Conservation (phyloP, 495 filamentous ascomycete species). For the Penicillium ochrochloron region DNA sequence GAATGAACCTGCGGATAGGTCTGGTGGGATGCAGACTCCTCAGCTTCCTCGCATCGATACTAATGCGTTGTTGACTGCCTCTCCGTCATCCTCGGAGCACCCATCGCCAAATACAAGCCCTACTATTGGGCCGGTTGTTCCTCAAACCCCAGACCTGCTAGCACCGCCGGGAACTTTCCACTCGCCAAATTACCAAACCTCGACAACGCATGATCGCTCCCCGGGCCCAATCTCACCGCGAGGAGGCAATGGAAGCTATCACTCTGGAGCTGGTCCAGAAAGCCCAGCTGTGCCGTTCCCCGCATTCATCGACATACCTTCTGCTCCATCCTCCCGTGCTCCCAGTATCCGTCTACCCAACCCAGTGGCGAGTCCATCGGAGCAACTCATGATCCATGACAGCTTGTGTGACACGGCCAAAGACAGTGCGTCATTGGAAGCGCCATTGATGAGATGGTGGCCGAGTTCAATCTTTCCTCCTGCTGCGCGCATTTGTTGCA, state of each 20-base stretch:
- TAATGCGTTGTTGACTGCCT: constrained; percentile 28
- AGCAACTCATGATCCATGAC: constrained; percentile 43
- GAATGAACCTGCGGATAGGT: constrained; percentile 19
- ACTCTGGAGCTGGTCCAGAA: constrained; percentile 18
- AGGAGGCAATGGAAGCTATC: constrained; percentile 25
- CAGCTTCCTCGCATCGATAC: constrained; percentile 30
- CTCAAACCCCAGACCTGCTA: constrained; percentile 38
- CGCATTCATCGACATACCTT: constrained; percentile 51
- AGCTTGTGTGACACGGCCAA: constrained; percentile 24
- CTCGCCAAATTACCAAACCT: constrained; percentile 41
- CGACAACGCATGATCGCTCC: constrained; percentile 30
- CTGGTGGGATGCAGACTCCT: constrained; percentile 13
- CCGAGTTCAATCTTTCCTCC: constrained; percentile 71
- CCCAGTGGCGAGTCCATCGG: constrained; percentile 53
- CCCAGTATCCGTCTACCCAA: constrained; percentile 59
- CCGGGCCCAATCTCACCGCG: constrained; percentile 41
- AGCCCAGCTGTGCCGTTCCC: constrained; percentile 55
- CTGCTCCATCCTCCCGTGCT: constrained; percentile 49
- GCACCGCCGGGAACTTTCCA: constrained; percentile 44
- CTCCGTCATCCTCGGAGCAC: constrained; percentile 45
- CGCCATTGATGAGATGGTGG: constrained; percentile 64
- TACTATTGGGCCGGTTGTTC: constrained; percentile 8
- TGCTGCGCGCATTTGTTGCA: constrained; percentile 69
- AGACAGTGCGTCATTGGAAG: constrained; percentile 18
- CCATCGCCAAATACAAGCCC: constrained; percentile 33